Percentiles rank a stretch among this genome's conserved stretches.
phyloP scores from a whole-genome alignment of 1,284 basidiomycete species.

The Papiliotrema nemorosa region DNA sequence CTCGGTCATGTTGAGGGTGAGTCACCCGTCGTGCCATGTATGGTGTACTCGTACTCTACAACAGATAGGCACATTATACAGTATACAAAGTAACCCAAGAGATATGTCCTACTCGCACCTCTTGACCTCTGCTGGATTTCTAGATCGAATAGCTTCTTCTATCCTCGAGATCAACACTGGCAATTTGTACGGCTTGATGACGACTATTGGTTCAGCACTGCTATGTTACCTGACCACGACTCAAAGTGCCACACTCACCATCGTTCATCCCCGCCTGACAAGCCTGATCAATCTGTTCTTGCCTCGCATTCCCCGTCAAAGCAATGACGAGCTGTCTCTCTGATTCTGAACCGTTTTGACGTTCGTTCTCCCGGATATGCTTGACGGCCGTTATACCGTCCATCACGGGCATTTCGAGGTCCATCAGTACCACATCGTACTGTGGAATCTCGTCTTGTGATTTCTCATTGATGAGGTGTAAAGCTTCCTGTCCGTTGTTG shows the following conservation, averaged over 20 bases:
- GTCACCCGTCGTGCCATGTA: too few species aligned
- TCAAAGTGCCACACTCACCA: neutral
- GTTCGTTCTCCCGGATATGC: constrained; percentile 28
- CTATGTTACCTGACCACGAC: neutral
- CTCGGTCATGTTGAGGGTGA: too few species aligned
- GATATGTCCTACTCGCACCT: too few species aligned
- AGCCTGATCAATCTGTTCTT: constrained; percentile 38
- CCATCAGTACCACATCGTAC: constrained; percentile 33
- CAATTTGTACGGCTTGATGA: neutral
- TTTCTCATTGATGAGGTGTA: constrained; percentile 3
- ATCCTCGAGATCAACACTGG: neutral
- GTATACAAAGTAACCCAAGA: too few species aligned
- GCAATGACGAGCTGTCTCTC: neutral
- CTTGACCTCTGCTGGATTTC: too few species aligned
- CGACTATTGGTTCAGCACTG: neutral
- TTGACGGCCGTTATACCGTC: constrained; percentile 36
- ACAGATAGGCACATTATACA: too few species aligned
- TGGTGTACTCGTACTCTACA: too few species aligned
- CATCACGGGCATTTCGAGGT: constrained; percentile 44
- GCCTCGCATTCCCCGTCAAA: constrained; percentile 37
- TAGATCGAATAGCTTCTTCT: neutral
- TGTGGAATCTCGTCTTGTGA: neutral
- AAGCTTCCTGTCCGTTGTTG: constrained; percentile 47
- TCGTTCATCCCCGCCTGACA: constrained; percentile 23
- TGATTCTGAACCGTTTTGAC: neutral